These are phyloP conservation scores for Adiantum capillusveneris DNA, from an alignment of 75 land plant genomes.

Conservation along the genomic window DNA sequence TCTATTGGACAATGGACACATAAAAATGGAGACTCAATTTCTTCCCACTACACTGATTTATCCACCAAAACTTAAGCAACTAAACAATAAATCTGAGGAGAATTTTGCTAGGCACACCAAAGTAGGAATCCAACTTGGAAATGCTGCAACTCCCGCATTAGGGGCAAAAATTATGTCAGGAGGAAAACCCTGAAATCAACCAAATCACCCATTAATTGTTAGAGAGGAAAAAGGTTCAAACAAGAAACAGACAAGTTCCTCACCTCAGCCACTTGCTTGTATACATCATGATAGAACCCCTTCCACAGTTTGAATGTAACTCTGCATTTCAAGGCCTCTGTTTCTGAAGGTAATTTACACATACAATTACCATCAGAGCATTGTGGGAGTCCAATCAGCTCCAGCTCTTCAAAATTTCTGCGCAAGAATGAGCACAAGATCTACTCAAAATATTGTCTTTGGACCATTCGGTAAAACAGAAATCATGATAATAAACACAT, in stretches of 20 bases:
- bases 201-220: constrained; percentile 1
- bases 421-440: background rate
- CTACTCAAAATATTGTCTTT: no score
- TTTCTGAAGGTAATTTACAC: constrained; percentile 31
- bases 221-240: no score
- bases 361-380: constrained; percentile 41
- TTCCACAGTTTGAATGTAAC: constrained; percentile 35
- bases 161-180: constrained; percentile 74
- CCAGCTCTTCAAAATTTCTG: constrained; percentile 6
- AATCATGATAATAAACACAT: no score
- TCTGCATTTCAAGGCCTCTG: background rate
- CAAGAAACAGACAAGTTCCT: no score
- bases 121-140: constrained; percentile 66
- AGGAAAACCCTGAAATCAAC: constrained; percentile 35
- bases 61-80: no score
- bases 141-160: constrained; percentile 94
- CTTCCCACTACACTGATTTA: no score
- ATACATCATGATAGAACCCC: constrained; percentile 70
- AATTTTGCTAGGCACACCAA: no score
- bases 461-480: no score
- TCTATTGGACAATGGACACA: no score
- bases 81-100: no score
- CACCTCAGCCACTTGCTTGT: constrained; percentile 32
- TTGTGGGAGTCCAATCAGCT: constrained; percentile 19
- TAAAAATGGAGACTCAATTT: no score